phyloP scores from a whole-genome alignment of 164 flowering plant genomes.

The Liriodendron chinense region DNA sequence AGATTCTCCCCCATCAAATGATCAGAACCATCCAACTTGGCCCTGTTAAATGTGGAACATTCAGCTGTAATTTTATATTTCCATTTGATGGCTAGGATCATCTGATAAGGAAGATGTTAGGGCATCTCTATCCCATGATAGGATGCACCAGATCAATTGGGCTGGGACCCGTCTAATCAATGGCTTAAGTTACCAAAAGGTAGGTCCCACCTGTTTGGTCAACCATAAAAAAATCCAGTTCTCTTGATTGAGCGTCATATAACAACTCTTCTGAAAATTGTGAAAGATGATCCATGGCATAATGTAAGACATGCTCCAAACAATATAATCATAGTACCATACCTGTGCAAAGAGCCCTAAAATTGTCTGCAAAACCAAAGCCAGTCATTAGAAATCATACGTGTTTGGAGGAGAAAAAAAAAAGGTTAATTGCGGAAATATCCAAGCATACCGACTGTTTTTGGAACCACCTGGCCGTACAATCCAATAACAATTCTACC shows the following conservation, averaged over 20 bases:
- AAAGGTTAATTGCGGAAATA: constrained; percentile 1
- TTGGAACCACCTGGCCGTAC: constrained; percentile 86
- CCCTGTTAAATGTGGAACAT: no score
- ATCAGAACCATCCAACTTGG: no score
- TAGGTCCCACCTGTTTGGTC: no score
- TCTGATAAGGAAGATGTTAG: neutral
- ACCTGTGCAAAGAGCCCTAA: constrained; percentile 99
- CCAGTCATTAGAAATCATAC: constrained; percentile 12
- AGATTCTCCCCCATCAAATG: no score
- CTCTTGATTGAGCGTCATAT: neutral
- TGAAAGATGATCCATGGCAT: neutral
- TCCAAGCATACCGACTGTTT: constrained; percentile 78
- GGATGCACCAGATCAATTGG: neutral
- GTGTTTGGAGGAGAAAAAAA: neutral
- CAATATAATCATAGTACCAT: constrained; percentile 8
- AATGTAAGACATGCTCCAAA: constrained; percentile 4
- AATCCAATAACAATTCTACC: constrained; percentile 94
- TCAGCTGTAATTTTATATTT: no score
- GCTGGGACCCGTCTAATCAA: no score
- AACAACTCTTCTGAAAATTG: no score
- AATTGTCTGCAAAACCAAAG: constrained; percentile 74
- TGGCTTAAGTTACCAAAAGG: no score
- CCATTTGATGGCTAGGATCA: no score
- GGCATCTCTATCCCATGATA: neutral
- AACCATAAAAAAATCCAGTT: no score